Percentiles rank a stretch among this genome's conserved stretches.
phyloP scores from a whole-genome alignment of 805 yeast species.

The Wickerhamomyces strasburgensis region DNA sequence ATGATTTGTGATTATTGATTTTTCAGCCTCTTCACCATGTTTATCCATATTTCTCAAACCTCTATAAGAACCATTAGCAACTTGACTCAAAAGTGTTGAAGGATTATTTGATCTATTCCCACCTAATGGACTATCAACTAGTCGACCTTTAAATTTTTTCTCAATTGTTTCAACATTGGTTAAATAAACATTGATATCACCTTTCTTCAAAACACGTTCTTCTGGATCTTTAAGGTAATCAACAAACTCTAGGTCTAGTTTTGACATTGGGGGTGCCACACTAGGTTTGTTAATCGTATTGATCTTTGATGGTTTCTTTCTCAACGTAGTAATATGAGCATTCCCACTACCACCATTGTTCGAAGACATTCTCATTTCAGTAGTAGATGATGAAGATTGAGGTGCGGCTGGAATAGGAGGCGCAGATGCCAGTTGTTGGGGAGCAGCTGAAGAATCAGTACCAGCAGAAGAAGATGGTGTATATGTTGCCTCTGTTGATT shows the following conservation, averaged over 20 bases:
- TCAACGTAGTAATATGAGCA: slow-evolving; percentile 16
- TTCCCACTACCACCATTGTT: no score
- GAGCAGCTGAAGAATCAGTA: not conserved
- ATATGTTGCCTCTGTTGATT: slow-evolving; percentile 1
- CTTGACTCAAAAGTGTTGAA: slow-evolving; percentile 36
- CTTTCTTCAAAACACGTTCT: slow-evolving; percentile 57
- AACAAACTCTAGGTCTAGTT: slow-evolving; percentile 57
- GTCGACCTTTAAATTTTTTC: slow-evolving; percentile 48
- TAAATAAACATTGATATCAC: slow-evolving; percentile 44
- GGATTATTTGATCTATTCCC: slow-evolving; percentile 35
- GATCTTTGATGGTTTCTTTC: slow-evolving; percentile 10
- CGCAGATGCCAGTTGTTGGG: not conserved
- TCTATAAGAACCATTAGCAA: slow-evolving; percentile 38
- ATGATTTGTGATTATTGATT: slow-evolving; percentile 24
- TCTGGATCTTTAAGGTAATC: slow-evolving; percentile 46
- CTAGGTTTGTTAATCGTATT: not conserved
- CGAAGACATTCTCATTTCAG: no score
- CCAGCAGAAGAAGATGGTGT: slow-evolving; percentile 1
- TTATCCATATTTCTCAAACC: slow-evolving; percentile 34
- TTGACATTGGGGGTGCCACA: slow-evolving; percentile 42
- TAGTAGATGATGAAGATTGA: no score
- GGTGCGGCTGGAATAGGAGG: no score
- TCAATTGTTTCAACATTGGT: slow-evolving; percentile 48
- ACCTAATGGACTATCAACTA: slow-evolving; percentile 57
- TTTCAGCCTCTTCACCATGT: slow-evolving; percentile 26